Evolutionary conservation across 805 yeast species (phyloP).

Genomic region (Candida anglica): DNA sequence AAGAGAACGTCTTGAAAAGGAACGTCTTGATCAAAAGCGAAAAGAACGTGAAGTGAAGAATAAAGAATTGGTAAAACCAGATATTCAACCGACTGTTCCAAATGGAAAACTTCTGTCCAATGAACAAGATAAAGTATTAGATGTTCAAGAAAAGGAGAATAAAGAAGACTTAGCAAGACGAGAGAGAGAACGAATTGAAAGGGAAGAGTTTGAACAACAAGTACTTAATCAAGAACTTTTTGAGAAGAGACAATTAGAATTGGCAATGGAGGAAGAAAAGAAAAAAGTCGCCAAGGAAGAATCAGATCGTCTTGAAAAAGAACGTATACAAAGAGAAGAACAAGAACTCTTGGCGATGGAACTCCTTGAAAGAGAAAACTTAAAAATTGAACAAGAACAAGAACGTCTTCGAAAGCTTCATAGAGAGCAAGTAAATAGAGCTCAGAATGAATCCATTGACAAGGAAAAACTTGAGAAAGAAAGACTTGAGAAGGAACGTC

Average conservation of each 20-base stretch:
- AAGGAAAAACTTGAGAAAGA: conserved; percentile 8
- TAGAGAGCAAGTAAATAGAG: too few relatives aligned
- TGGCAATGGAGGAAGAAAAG: background rate
- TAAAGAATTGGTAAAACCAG: too few relatives aligned
- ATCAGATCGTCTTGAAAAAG: background rate
- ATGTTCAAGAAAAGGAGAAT: background rate
- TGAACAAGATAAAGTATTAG: too few relatives aligned
- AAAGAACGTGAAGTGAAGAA: conserved; percentile 2
- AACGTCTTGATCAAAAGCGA: conserved; percentile 18
- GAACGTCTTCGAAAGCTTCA: background rate
- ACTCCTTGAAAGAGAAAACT: conserved; percentile 1
- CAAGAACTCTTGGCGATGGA: background rate
- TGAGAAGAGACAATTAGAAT: too few relatives aligned
- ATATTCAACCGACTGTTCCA: too few relatives aligned
- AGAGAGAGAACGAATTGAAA: background rate
- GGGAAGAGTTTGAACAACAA: background rate
- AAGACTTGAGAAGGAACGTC: conserved; percentile 2
- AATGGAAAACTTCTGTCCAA: too few relatives aligned
- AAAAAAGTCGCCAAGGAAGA: too few relatives aligned
- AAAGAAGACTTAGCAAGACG: background rate
- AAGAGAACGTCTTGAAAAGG: conserved; percentile 9
- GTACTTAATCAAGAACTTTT: too few relatives aligned
- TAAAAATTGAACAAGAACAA: too few relatives aligned
- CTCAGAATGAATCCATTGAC: conserved; percentile 6
- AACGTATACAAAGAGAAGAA: background rate